A percentile compares a stretch with the other conserved stretches of the same genome.
These are phyloP conservation scores for Kuraishia floccosa DNA, from an alignment of 805 yeast species.

Conservation along the genomic window DNA sequence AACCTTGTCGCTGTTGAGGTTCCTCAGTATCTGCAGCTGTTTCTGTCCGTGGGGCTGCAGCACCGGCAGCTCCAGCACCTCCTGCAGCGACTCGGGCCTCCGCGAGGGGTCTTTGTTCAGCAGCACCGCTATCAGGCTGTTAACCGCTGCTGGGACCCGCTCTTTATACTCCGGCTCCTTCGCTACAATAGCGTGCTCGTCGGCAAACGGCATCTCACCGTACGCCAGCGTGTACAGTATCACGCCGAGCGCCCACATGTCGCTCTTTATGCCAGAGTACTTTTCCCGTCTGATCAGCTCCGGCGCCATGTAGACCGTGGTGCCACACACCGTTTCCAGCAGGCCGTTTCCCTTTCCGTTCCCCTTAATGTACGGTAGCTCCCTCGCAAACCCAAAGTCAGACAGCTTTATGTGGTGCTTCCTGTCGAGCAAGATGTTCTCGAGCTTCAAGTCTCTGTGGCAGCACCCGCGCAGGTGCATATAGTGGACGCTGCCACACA, in stretches of 20 bases:
- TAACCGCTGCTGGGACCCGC: slow-evolving; percentile 35
- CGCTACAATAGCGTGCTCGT: slow-evolving; percentile 47
- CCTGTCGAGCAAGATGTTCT: slow-evolving; percentile 56
- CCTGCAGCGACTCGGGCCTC: slow-evolving; percentile 43
- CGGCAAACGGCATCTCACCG: slow-evolving; percentile 89
- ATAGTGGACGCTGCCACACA: slow-evolving; percentile 54
- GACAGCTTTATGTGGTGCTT: slow-evolving; percentile 60
- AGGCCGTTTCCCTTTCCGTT: slow-evolving; percentile 16
- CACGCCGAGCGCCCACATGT: slow-evolving; percentile 88
- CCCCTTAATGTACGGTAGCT: slow-evolving; percentile 27
- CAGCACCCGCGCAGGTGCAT: slow-evolving; percentile 71
- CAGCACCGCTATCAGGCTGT: slow-evolving; percentile 37
- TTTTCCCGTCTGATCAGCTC: slow-evolving; percentile 61
- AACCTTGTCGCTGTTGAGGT: slow-evolving; percentile 9
- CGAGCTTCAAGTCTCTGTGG: slow-evolving; percentile 79
- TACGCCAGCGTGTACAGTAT: slow-evolving; percentile 74
- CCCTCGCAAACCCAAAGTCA: slow-evolving; percentile 93
- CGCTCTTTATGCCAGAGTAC: slow-evolving; percentile 73
- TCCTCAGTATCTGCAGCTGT: slow-evolving; percentile 26
- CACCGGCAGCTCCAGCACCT: slow-evolving; percentile 40
- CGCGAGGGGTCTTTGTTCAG: slow-evolving; percentile 53
- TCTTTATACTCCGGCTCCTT: slow-evolving; percentile 49
- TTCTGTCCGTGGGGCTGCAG: slow-evolving; percentile 31
- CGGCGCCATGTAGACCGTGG: slow-evolving; percentile 95
- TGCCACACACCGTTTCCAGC: slow-evolving; percentile 84